Evolutionary conservation across 371 early-diverging fungal species (phyloP).

Genomic region (Haplosporangium sp.): DNA sequence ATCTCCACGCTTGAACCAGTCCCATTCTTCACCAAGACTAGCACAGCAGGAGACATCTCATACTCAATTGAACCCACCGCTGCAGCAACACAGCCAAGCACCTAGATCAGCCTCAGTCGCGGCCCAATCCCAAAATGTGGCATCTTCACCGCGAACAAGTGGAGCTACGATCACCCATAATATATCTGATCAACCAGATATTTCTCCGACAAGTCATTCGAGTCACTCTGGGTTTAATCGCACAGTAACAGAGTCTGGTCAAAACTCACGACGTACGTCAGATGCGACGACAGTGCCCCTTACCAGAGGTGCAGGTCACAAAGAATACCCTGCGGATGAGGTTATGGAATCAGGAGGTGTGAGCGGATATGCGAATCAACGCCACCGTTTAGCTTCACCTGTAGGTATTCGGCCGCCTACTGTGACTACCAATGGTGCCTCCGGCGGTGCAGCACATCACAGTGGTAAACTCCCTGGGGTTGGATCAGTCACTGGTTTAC

Average conservation of each 20-base stretch:
- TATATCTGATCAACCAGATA: slow-evolving; percentile 9
- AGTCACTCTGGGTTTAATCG: slow-evolving; percentile 8
- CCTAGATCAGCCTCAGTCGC: not conserved
- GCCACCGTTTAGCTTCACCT: slow-evolving; percentile 37
- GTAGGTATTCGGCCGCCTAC: slow-evolving; percentile 25
- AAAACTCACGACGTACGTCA: slow-evolving; percentile 14
- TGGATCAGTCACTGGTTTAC: slow-evolving; percentile 19
- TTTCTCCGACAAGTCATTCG: not conserved
- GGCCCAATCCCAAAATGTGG: not conserved
- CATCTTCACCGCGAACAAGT: slow-evolving; percentile 6
- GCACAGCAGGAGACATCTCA: not conserved
- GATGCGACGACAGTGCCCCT: slow-evolving; percentile 8
- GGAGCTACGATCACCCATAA: slow-evolving; percentile 3
- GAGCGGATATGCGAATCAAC: slow-evolving; percentile 25
- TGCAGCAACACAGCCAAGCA: not conserved
- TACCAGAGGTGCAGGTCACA: slow-evolving; percentile 1
- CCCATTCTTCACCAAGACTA: not conserved
- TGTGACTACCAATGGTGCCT: slow-evolving; percentile 21
- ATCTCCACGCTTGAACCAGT: not conserved
- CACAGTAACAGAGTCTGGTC: not conserved
- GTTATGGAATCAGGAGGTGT: slow-evolving; percentile 54
- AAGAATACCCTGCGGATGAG: slow-evolving; percentile 45
- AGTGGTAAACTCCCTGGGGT: slow-evolving; percentile 41
- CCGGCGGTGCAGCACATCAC: not conserved
- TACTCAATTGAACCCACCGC: slow-evolving; percentile 7